These are phyloP conservation scores for Dioscorea zingiberensis DNA, from an alignment of 106 monocot species.

Conservation along the genomic window DNA sequence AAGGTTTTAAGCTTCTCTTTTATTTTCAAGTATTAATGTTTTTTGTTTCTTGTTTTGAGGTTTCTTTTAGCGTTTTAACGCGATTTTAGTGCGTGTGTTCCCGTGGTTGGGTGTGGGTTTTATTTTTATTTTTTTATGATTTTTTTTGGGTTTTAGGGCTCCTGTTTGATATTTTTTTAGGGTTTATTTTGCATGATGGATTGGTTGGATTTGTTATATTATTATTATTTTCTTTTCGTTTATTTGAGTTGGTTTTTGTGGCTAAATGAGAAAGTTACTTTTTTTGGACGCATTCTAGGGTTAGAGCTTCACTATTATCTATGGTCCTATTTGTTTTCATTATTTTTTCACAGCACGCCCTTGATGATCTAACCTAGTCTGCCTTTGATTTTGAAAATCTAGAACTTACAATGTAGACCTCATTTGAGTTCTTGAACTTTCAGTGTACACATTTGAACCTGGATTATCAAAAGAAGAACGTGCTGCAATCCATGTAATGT, in stretches of 20 bases:
- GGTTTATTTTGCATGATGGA: neutral
- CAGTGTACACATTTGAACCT: constrained; percentile 9
- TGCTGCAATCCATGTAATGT: constrained; percentile 5
- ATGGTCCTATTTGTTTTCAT: neutral
- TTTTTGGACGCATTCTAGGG: too few species aligned
- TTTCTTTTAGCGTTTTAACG: neutral
- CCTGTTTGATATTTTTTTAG: neutral
- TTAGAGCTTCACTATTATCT: neutral
- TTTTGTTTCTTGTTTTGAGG: neutral
- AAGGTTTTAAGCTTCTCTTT: neutral
- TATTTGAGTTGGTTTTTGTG: too few species aligned
- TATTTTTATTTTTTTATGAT: neutral
- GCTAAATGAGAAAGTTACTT: too few species aligned
- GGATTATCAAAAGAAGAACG: constrained; percentile 5
- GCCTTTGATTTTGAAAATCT: neutral
- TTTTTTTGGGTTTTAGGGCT: neutral
- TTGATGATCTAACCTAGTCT: neutral
- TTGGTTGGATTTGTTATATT: too few species aligned
- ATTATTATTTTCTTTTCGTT: too few species aligned
- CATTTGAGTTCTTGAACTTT: neutral
- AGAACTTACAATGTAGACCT: neutral
- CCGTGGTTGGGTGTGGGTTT: neutral
- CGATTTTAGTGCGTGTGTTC: neutral
- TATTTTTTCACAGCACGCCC: neutral
- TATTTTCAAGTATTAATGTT: neutral